Conservation (phyloP, 2,329 filamentous ascomycete genomes). For the Fusarium caatingaense region DNA sequence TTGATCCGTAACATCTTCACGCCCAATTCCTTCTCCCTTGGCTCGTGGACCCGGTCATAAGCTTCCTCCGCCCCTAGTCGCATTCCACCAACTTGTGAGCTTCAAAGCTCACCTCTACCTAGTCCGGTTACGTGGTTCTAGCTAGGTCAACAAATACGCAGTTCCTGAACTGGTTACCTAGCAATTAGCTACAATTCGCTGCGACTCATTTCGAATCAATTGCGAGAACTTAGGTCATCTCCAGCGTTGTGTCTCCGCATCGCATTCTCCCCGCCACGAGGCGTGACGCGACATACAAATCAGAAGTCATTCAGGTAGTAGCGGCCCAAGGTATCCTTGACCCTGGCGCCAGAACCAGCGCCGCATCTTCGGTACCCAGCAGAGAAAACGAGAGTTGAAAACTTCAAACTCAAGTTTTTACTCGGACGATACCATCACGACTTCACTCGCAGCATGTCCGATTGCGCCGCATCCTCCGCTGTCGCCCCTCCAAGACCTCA, state of each 20-base stretch:
- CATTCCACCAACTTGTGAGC: conserved; percentile 22
- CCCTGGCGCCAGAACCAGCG: neutral
- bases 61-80: conserved; percentile 18
- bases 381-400: conserved; percentile 1
- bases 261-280: conserved; percentile 31
- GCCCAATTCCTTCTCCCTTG: conserved; percentile 4
- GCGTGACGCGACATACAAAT: conserved; percentile 26
- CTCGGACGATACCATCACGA: conserved; percentile 22
- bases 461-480: conserved; percentile 37
- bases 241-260: conserved; percentile 25
- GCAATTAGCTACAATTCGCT: neutral
- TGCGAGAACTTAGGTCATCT: conserved; percentile 23
- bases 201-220: conserved; percentile 7
- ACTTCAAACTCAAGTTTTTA: conserved; percentile 22
- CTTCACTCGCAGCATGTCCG: conserved; percentile 45
- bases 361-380: neutral
- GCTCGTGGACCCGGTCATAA: conserved; percentile 20
- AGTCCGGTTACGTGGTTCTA: conserved; percentile 18
- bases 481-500: conserved; percentile 36
- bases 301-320: conserved; percentile 19
- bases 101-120: conserved; percentile 25
- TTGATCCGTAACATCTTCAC: neutral
- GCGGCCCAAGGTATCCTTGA: conserved; percentile 10
- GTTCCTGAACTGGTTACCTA: conserved; percentile 1
- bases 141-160: conserved; percentile 7